phyloP scores from a whole-genome alignment of 352 stramenopile species.

The Phytophthora pini region DNA sequence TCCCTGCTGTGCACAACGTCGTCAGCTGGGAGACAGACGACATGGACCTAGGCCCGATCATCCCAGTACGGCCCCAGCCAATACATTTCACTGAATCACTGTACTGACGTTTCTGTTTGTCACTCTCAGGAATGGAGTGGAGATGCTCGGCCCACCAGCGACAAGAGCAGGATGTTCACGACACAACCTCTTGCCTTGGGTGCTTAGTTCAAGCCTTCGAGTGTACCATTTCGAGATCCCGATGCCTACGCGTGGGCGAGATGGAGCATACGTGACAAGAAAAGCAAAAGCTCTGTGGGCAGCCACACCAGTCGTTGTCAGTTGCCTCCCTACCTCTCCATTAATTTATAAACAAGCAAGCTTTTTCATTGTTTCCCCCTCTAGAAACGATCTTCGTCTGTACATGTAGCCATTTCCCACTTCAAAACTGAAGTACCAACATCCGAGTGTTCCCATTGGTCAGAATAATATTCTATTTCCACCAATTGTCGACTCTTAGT shows the following conservation, averaged over 20 bases:
- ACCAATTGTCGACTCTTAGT: not conserved
- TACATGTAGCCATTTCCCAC: not conserved
- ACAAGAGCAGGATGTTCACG: conserved; percentile 8
- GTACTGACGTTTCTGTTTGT: not conserved
- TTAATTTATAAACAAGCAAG: conserved; percentile 15
- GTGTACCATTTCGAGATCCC: not conserved
- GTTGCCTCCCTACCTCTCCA: not conserved
- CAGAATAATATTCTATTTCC: not conserved
- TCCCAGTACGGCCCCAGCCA: not conserved
- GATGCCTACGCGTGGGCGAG: no score
- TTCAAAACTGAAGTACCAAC: not conserved
- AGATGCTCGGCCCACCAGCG: conserved; percentile 5
- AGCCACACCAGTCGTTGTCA: not conserved
- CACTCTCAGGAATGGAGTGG: conserved; percentile 13
- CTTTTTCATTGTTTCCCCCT: not conserved
- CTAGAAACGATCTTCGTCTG: not conserved
- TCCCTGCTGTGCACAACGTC: conserved; percentile 53
- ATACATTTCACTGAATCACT: not conserved
- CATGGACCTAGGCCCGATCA: conserved; percentile 6
- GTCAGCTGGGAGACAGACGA: conserved; percentile 47
- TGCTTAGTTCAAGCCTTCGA: not conserved
- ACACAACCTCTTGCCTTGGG: not conserved
- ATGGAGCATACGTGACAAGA: not conserved
- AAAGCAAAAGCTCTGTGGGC: not conserved
- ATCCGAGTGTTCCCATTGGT: not conserved